Conservation (phyloP, 441 rosid genomes). For the Arabidopsis hybrid region DNA sequence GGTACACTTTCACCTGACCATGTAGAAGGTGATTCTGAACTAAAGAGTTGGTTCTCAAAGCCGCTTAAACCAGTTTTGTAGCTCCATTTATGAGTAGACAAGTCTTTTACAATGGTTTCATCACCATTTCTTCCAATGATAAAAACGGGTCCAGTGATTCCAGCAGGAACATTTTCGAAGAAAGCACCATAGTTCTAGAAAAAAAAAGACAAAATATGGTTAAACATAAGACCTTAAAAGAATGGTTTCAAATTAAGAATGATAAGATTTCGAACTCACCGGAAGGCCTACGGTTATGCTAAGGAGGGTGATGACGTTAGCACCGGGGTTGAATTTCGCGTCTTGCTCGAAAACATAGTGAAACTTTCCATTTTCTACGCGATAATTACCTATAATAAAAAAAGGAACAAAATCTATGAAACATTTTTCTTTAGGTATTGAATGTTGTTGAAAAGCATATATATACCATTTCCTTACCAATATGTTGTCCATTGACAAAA, state of each 20-base stretch:
- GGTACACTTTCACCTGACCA: constrained; percentile 46
- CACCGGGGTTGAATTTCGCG: constrained; percentile 51
- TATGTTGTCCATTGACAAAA: constrained; percentile 58
- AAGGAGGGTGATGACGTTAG: constrained; percentile 57
- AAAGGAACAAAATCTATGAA: neutral
- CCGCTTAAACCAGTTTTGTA: constrained; percentile 58
- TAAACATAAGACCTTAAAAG: neutral
- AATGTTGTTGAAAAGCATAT: neutral
- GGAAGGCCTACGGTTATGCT: constrained; percentile 70
- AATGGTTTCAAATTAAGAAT: neutral
- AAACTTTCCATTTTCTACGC: constrained; percentile 44
- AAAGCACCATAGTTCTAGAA: constrained; percentile 65
- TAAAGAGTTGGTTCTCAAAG: constrained; percentile 35
- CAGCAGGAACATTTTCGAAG: constrained; percentile 53
- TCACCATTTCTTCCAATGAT: constrained; percentile 54
- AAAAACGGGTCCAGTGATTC: constrained; percentile 66
- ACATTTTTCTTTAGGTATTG: neutral
- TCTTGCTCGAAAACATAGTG: constrained; percentile 48
- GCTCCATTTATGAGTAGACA: constrained; percentile 65
- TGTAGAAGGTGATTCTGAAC: constrained; percentile 23
- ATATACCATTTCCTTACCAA: constrained; percentile 52
- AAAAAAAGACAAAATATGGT: neutral
- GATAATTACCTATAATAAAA: constrained; percentile 52
- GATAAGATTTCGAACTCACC: constrained; percentile 41
- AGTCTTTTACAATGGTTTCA: constrained; percentile 55